phyloP scores from a whole-genome alignment of 108 stramenopile genomes.

The Craspedostauros australis region DNA sequence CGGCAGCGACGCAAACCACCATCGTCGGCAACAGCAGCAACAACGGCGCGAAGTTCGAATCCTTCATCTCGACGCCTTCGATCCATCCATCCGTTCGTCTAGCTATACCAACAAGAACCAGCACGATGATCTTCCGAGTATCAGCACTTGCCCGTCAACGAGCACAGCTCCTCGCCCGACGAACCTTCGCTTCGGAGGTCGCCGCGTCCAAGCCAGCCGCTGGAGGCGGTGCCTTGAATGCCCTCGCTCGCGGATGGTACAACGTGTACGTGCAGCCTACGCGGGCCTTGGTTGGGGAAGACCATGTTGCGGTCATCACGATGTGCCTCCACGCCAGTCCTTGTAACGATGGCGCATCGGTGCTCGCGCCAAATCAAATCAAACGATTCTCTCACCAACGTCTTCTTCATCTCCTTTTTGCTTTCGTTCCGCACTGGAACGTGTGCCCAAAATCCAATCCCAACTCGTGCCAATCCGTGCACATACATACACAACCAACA shows the following conservation, averaged over 20 bases:
- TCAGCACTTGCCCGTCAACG: slow-evolving; percentile 13
- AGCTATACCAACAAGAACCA: no score
- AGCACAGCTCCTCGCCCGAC: slow-evolving; percentile 6
- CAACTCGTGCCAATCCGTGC: not conserved
- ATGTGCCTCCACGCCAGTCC: not conserved
- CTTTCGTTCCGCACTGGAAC: not conserved
- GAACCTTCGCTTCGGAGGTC: slow-evolving; percentile 13
- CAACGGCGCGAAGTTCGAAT: no score
- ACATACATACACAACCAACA: no score
- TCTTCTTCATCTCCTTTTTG: not conserved
- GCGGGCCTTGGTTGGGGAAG: not conserved
- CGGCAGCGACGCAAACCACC: no score
- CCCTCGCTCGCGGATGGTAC: slow-evolving; percentile 26
- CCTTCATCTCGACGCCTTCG: no score
- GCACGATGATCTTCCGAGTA: slow-evolving; percentile 24
- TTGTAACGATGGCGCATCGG: not conserved
- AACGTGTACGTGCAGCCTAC: slow-evolving; percentile 25
- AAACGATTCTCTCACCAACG: not conserved
- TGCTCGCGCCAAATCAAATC: not conserved
- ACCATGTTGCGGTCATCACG: not conserved
- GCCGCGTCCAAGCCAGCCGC: not conserved
- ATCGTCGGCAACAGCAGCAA: no score
- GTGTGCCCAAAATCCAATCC: not conserved
- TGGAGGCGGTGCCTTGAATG: slow-evolving; percentile 5
- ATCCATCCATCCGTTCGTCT: no score